Evolutionary conservation across 129 eudicot genomes (phyloP), one percentile per base, ranked within the genome.

Genomic region (Saussurea involucrata): DNA sequence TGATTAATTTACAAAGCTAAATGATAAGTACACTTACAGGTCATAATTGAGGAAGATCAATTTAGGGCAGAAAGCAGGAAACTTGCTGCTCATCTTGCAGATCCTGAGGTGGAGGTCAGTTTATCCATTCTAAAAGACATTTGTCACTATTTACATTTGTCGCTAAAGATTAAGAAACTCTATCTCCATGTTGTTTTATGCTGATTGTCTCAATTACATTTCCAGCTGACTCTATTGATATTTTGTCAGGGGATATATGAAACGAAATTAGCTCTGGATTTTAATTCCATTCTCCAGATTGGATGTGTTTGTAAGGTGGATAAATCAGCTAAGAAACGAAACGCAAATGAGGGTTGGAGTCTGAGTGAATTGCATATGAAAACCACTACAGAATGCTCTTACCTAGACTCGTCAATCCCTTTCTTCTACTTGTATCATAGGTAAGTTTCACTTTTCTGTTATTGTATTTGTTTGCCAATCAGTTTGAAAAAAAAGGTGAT

Each of bases 251-350:
- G 99, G 36, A 87, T 95, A 78, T 95, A 95, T 71, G 99, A 95
- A 88, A 88, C 97, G 46, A 90, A 88, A 81, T 83, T 92, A 67
- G 96, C 90, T 20, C 72, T 80, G 55, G 96, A 90, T 72, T 88
- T 95, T 44, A 88, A 76, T 90, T 92, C 90, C 20, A 80, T 95
- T 64, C 88, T 87, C 24, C 99, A 92, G 88, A 81, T 95, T 58
- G 99, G 99, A 10, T 95, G 99, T 85, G 99, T 92, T 68, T 95
- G 99, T 82, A 95, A 92, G 87, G 97, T 92, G 27, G 96, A 95
- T 79, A 90, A 86, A 84, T 60, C 92, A 20, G 95, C 96, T 13
- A 90, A 79, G 69, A 95, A 92, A 83, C 83, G 95, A 36, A 90
- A 81, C 81, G 78, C 84, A 24, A 89, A 92, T 66, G 90, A 88